Evolutionary conservation across 345 rosid genomes (phyloP), one percentile per base, ranked within the genome.

Genomic region (Leavenworthia alabamica): DNA sequence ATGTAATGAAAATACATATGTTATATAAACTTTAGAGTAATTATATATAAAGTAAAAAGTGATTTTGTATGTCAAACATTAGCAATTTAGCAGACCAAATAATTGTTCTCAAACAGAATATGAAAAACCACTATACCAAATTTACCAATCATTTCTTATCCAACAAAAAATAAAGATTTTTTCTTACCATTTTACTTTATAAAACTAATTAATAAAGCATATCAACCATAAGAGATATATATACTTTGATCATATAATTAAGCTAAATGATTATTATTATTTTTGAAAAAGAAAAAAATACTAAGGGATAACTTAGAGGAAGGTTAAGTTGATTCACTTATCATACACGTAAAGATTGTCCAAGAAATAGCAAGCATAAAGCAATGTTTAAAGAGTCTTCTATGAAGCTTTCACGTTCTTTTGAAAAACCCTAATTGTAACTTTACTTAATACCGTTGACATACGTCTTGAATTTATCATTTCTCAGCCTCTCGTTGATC

Each of bases 271-370:
- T 6, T 17, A 16, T 1, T 3, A 26, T 26, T 6, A n/a, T 59
- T 15, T 32, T 54, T 16, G 8, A 1, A 52, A 62, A 41, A 35
- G 14, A 32, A 12, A 27, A 39, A 56, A 57, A n/a, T 20, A n/a
- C n/a, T 49, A 50, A n/a, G 15, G 33, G 61, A 44, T 64, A 62
- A 68, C 57, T 42, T 53, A 36, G 58, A 47, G 33, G 35, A 29
- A 29, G 59, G 74, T 62, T 62, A 70, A 44, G 64, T 44, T 54
- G n/a, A 70, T 74, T 84, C 80, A 75, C 86, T 84, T 84, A 62
- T 68, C 78, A 80, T 73, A 71, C 79, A 82, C 76, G 82, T 77
- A 78, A 81, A 75, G 80, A 53, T 60, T 81, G 83, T 80, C 81
- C 62, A 79, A 37, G 42, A 56, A 74, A 49, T 45, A 43, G 77